Evolutionary conservation across 2,329 filamentous ascomycete genomes (phyloP).

Genomic region (Ophiosphaerella narmari): DNA sequence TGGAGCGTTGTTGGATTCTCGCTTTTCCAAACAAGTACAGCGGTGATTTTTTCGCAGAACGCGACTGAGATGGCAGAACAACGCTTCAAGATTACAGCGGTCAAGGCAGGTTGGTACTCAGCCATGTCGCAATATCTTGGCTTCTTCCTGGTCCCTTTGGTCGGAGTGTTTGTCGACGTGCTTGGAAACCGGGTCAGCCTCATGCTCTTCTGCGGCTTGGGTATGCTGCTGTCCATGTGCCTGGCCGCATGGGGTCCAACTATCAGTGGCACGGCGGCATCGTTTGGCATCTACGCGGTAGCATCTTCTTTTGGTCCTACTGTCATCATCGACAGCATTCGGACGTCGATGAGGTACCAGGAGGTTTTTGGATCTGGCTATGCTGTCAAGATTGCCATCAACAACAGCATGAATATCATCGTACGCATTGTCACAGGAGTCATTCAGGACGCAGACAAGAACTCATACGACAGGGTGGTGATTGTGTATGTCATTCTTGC

Average conservation of each 20-base stretch:
- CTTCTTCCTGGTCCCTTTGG: constrained; percentile 62
- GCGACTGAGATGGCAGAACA: constrained; percentile 66
- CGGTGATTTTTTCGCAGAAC: constrained; percentile 60
- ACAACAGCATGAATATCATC: constrained; percentile 67
- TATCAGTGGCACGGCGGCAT: constrained; percentile 59
- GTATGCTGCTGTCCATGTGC: constrained; percentile 60
- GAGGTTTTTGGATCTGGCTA: constrained; percentile 66
- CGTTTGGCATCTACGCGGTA: constrained; percentile 64
- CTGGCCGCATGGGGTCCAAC: constrained; percentile 59
- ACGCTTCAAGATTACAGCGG: constrained; percentile 59
- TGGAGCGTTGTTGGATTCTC: constrained; percentile 62
- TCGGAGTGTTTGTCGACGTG: constrained; percentile 63
- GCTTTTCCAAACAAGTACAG: constrained; percentile 63
- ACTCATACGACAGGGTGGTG: constrained; percentile 61
- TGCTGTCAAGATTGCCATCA: constrained; percentile 64
- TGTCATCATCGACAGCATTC: constrained; percentile 64
- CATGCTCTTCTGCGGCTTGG: constrained; percentile 53
- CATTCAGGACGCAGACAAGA: constrained; percentile 62
- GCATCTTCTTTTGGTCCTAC: constrained; percentile 62
- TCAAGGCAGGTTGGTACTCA: constrained; percentile 66
- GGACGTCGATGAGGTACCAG: constrained; percentile 64
- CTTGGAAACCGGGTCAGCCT: constrained; percentile 58
- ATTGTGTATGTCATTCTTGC: constrained; percentile 62
- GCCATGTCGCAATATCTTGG: constrained; percentile 59
- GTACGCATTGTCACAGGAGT: constrained; percentile 62